These are phyloP conservation scores for Cystoderma amianthinum DNA, from an alignment of 768 basidiomycete genomes.

Conservation along the genomic window DNA sequence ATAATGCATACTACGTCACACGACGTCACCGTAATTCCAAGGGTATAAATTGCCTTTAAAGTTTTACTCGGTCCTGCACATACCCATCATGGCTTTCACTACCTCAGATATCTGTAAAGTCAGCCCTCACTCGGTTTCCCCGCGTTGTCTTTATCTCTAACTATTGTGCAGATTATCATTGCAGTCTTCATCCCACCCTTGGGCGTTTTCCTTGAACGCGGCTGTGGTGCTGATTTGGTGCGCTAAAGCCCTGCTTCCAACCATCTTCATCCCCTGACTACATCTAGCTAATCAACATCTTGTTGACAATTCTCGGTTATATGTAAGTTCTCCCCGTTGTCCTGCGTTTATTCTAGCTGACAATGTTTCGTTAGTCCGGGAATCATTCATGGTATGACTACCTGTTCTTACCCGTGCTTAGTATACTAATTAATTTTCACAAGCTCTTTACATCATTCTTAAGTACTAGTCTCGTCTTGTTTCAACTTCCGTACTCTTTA, in stretches of 20 bases:
- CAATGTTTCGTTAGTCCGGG: slow-evolving; percentile 47
- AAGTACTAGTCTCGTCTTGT: slow-evolving; percentile 45
- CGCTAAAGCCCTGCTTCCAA: slow-evolving; percentile 18
- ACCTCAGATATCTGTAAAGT: slow-evolving; percentile 76
- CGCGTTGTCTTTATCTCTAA: slow-evolving; percentile 6
- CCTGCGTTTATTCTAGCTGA: not conserved
- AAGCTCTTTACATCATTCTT: slow-evolving; percentile 79
- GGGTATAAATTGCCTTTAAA: too few relatives aligned
- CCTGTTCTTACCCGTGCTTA: not conserved
- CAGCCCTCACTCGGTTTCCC: slow-evolving; percentile 9
- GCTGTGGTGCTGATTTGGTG: slow-evolving; percentile 73
- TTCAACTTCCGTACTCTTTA: slow-evolving; percentile 1
- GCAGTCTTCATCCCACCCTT: slow-evolving; percentile 78
- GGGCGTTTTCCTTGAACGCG: slow-evolving; percentile 85
- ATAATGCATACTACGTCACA: too few relatives aligned
- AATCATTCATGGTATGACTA: slow-evolving; percentile 56
- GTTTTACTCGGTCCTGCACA: slow-evolving; percentile 2
- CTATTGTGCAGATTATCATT: slow-evolving; percentile 33
- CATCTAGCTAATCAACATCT: slow-evolving; percentile 60
- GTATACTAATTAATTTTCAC: slow-evolving; percentile 9
- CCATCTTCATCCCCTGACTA: slow-evolving; percentile 5
- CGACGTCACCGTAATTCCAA: too few relatives aligned
- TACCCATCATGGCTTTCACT: slow-evolving; percentile 55
- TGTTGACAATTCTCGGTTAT: slow-evolving; percentile 73
- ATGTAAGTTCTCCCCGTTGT: slow-evolving; percentile 39